phyloP scores from a whole-genome alignment of 148 eudicot species.

The Heliamphora exappendiculata region DNA sequence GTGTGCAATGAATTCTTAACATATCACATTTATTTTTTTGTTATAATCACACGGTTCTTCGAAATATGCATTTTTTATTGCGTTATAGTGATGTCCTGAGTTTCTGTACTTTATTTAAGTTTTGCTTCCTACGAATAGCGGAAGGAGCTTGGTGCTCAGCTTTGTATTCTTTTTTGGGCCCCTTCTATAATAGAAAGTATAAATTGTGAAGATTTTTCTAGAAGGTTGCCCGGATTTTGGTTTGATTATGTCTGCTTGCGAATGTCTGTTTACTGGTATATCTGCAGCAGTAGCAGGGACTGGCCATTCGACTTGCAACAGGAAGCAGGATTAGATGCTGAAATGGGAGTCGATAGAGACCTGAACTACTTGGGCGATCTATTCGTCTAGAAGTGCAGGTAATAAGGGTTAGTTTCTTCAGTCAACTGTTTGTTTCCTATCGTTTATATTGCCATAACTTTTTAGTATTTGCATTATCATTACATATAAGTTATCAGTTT shows the following conservation, averaged over 20 bases:
- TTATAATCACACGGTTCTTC: not conserved
- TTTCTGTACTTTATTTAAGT: not conserved
- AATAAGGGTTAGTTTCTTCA: not conserved
- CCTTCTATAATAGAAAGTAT: not conserved
- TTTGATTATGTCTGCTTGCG: not conserved
- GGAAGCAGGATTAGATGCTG: not conserved
- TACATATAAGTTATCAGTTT: not conserved
- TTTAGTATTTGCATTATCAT: not conserved
- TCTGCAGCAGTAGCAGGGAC: not conserved
- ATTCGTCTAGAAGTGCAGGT: not conserved
- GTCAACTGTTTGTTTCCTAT: not conserved
- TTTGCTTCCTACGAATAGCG: not conserved
- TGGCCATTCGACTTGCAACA: not conserved
- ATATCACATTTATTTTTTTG: not conserved
- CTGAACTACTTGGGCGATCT: not conserved
- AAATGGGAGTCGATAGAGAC: not conserved
- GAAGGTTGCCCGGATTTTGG: not conserved
- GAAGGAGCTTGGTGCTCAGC: not conserved
- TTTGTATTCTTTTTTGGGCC: not conserved
- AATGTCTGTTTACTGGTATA: not conserved
- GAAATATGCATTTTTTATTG: not conserved
- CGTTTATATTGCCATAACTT: not conserved
- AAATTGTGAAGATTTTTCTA: not conserved
- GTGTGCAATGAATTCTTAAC: not conserved
- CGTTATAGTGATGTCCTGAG: not conserved